These are phyloP conservation scores for Alternaria sp. DNA, from an alignment of 2,329 filamentous ascomycete species.

Conservation along the genomic window DNA sequence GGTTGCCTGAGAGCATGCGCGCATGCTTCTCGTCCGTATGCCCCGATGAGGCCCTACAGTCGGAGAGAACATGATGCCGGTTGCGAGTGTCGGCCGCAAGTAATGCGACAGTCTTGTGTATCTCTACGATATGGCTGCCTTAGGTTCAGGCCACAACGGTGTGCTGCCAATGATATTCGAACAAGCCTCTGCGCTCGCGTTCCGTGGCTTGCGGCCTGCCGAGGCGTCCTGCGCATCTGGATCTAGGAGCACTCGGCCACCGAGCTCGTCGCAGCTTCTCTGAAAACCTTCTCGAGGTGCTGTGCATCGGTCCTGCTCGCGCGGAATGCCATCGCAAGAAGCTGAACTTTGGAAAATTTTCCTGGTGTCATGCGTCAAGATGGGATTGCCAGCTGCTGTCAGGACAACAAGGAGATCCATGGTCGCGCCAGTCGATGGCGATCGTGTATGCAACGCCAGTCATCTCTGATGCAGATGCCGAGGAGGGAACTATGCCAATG, in stretches of 20 bases:
- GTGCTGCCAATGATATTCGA: slow-evolving; percentile 5
- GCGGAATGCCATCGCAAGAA: background rate
- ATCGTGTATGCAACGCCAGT: background rate
- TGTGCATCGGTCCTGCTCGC: background rate
- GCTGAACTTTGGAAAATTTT: background rate
- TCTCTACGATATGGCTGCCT: background rate
- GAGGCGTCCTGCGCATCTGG: background rate
- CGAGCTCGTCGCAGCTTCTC: background rate
- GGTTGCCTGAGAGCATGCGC: background rate
- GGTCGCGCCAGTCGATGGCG: background rate
- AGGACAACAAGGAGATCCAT: background rate
- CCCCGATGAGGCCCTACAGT: background rate
- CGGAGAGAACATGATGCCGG: background rate
- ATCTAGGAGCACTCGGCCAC: background rate
- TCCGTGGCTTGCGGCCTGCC: background rate
- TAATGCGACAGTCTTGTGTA: background rate
- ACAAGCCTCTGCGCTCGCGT: background rate
- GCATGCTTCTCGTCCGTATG: background rate
- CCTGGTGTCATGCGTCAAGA: background rate
- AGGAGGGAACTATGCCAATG: background rate
- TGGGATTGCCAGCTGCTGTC: background rate
- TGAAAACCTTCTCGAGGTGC: background rate
- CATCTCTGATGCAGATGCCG: background rate
- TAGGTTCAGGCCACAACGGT: background rate
- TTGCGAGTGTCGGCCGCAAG: slow-evolving; percentile 3